These are phyloP conservation scores for Magnusiomyces sp. DNA, from an alignment of 1,139 yeast species.

Conservation along the genomic window DNA sequence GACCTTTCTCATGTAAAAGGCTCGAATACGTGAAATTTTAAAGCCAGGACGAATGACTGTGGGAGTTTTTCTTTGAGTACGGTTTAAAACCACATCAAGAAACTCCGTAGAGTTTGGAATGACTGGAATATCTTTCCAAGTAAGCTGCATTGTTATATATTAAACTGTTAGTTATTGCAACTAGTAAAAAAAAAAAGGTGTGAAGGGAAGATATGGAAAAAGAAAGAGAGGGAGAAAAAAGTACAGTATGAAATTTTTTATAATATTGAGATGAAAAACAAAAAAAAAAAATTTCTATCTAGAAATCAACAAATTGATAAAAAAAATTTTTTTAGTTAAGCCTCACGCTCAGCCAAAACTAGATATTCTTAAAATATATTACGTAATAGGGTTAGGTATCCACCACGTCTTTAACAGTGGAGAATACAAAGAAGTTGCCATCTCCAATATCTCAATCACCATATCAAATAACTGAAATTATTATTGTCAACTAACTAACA, in stretches of 20 bases:
- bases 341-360: neutral
- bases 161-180: neutral
- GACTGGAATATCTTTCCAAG: constrained; percentile 97
- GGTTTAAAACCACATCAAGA: constrained; percentile 91
- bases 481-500: neutral
- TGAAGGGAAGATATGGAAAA: constrained; percentile 5
- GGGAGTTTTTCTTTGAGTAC: constrained; percentile 98
- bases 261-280: constrained; percentile 6
- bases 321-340: neutral
- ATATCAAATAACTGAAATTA: neutral
- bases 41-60: constrained; percentile 96
- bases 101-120: constrained; percentile 88
- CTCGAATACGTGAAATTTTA: constrained; percentile 89
- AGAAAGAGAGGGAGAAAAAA: constrained; percentile 5
- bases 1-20: constrained; percentile 98
- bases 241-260: neutral
- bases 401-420: no score
- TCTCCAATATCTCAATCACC: neutral
- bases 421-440: no score
- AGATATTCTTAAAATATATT: neutral
- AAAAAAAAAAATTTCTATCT: constrained; percentile 3
- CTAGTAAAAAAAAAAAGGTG: neutral
- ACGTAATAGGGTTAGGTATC: neutral
- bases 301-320: neutral
- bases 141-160: constrained; percentile 68